phyloP scores from a whole-genome alignment of 2,329 filamentous ascomycete genomes.

The Aspergillus sp. region DNA sequence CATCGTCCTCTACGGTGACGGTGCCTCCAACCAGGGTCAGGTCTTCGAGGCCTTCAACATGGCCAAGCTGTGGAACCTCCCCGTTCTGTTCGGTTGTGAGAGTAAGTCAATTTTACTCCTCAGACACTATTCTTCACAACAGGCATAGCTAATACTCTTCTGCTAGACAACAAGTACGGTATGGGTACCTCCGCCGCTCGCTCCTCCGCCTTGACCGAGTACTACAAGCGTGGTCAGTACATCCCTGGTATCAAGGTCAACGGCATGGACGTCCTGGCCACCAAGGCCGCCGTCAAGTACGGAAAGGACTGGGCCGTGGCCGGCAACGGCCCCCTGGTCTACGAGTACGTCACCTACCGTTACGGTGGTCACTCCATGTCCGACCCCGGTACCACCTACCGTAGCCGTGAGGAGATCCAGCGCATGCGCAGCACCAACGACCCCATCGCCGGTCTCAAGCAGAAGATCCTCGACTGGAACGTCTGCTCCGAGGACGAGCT shows the following conservation, averaged over 20 bases:
- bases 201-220: conserved; percentile 94
- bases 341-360: conserved; percentile 98
- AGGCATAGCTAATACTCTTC: not conserved
- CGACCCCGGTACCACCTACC: conserved; percentile 98
- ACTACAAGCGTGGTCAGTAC: conserved; percentile 99
- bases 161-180: conserved; percentile 97
- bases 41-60: conserved; percentile 99
- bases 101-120: conserved; percentile 62
- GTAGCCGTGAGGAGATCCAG: conserved; percentile 98
- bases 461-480: conserved; percentile 95
- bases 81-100: conserved; percentile 95
- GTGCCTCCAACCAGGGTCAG: conserved; percentile 98
- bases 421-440: conserved; percentile 99
- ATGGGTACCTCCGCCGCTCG: conserved; percentile 97
- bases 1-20: conserved; percentile 93
- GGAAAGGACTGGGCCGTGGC: conserved; percentile 81
- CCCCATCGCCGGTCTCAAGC: conserved; percentile 95
- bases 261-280: conserved; percentile 97
- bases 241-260: conserved; percentile 99
- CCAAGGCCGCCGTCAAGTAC: conserved; percentile 94
- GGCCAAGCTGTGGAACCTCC: conserved; percentile 98
- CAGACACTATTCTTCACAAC: not conserved
- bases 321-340: conserved; percentile 89
- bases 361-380: conserved; percentile 99
- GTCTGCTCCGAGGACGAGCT: conserved; percentile 92